Base-by-base conservation (phyloP, 257 asterid species). In the Catharanthus roseus region DNA sequence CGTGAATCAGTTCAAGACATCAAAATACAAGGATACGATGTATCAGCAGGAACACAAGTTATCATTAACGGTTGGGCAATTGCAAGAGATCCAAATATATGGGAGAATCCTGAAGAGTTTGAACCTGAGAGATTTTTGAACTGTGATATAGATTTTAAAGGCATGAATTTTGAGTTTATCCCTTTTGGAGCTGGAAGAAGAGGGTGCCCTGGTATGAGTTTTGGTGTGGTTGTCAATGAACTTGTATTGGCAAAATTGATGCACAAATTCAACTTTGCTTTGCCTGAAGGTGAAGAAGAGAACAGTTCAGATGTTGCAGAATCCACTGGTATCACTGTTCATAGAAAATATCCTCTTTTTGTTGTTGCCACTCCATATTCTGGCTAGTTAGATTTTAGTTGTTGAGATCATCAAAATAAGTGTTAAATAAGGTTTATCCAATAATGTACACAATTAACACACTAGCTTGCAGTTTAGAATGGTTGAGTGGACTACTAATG, bases 181-280 rank as follows among this genome's bases (percentile, higher is more conserved):
- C 93, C 90, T 1, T 89, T 85, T 60, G 93, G 96, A 2, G 80
- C 88, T 0, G 96, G 93, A 0, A 67, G 89, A 56, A 84, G 91
- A 60, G 84, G 79, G 0, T 87, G 93, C 33, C 93, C 88, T 0
- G 96, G 87, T 4, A 73, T 78, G 9, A 6, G 70, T 2, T 82
- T 81, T 63, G 82, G 72, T 1, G 31, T 61, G 53, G 69, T 67
- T 0, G 49, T 73, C 3, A 49, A 10, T 49, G 92, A 84, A 69
- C 75, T 86, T 33, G 83, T 74, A 5, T n/a, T n/a, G n/a, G n/a
- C n/a, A n/a, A n/a, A n/a, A n/a, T n/a, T n/a, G n/a, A n/a, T n/a
- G n/a, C n/a, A 73, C 42, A 73, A 77, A 10, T 87, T 89, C 39
- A 50, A 82, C 57, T 82, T 78, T 15, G 63, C 45, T 23, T 54